Evolutionary conservation across 129 eudicot species (phyloP).

Genomic region (Pseudognaphalium luteoalbum): DNA sequence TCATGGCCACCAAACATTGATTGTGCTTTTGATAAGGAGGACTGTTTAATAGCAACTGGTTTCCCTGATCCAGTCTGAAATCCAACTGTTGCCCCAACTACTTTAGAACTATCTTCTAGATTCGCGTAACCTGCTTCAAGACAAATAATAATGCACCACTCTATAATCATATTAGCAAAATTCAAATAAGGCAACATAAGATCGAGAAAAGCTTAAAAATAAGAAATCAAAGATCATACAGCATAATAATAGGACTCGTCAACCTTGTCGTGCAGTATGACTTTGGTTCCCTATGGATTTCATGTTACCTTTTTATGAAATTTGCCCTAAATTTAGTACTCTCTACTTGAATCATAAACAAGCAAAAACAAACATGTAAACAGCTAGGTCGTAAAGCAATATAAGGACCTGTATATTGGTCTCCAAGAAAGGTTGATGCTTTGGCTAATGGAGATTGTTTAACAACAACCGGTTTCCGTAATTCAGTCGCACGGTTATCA

Average conservation of each 20-base stretch:
- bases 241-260: too few relatives aligned
- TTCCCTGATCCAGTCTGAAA: constrained; percentile 48
- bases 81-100: not conserved
- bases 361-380: too few relatives aligned
- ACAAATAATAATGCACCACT: not conserved
- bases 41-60: constrained; percentile 46
- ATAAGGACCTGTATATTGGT: constrained; percentile 20
- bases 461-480: constrained; percentile 51
- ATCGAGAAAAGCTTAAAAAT: too few relatives aligned
- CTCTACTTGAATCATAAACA: too few relatives aligned
- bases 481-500: constrained; percentile 47
- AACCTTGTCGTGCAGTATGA: too few relatives aligned
- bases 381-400: too few relatives aligned
- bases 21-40: constrained; percentile 61
- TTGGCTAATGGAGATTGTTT: constrained; percentile 57
- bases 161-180: too few relatives aligned
- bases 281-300: too few relatives aligned
- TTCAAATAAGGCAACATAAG: too few relatives aligned
- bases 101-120: constrained; percentile 16
- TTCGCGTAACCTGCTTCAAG: constrained; percentile 38
- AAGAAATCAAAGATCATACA: too few relatives aligned
- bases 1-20: constrained; percentile 57
- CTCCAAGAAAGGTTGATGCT: constrained; percentile 60
- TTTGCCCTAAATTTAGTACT: too few relatives aligned
- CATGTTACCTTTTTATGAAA: too few relatives aligned